A percentile compares a stretch with the other conserved stretches of the same genome.
Conservation (phyloP, 169 alveolate species). For the Cryptosporidium baileyi region DNA sequence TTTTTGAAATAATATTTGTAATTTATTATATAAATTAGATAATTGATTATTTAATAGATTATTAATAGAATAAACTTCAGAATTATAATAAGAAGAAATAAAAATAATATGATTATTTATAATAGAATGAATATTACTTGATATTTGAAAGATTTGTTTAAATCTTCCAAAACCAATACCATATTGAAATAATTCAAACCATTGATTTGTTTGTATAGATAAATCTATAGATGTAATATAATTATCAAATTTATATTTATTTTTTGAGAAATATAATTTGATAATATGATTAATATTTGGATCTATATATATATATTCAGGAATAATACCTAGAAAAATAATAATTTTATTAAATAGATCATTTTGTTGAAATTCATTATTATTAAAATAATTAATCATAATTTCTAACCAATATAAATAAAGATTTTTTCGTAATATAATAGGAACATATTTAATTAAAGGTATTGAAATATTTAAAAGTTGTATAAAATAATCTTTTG, state of each 20-base stretch:
- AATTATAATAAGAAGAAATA: conserved; percentile 35
- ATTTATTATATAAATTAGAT: not conserved
- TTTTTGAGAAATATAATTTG: not conserved
- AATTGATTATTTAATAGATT: not conserved
- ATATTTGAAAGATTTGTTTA: conserved; percentile 1
- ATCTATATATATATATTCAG: not conserved
- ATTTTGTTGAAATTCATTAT: not conserved
- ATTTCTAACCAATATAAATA: not conserved
- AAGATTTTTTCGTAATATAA: conserved; percentile 1
- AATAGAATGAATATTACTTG: not conserved
- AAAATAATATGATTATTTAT: not conserved
- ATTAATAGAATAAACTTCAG: not conserved
- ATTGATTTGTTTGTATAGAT: not conserved
- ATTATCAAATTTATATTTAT: too few relatives aligned
- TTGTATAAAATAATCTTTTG: conserved; percentile 1
- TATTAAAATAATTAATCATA: not conserved
- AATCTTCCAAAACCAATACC: conserved; percentile 62
- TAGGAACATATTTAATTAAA: conserved; percentile 25
- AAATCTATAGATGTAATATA: not conserved
- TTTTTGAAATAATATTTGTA: conserved; percentile 1
- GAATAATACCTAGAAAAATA: conserved; percentile 38
- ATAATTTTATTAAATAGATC: not conserved
- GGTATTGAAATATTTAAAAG: conserved; percentile 29
- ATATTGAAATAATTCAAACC: conserved; percentile 12
- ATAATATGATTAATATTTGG: not conserved